phyloP scores from a whole-genome alignment of 2,329 filamentous ascomycete species.

The Talaromyces pinophilus region DNA sequence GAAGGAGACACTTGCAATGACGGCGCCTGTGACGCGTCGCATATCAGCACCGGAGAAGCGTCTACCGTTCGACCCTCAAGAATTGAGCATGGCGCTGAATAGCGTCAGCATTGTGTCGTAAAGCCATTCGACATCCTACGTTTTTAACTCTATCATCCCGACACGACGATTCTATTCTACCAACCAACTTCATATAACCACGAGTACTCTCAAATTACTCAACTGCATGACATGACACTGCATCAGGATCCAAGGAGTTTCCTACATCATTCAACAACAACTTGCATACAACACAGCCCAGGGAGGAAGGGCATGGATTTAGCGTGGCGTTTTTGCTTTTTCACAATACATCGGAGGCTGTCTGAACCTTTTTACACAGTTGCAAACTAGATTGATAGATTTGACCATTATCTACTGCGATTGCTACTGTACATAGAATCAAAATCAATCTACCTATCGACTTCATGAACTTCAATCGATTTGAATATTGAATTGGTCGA shows the following conservation, averaged over 20 bases:
- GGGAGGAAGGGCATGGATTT: slow-evolving; percentile 1
- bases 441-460: neutral
- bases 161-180: neutral
- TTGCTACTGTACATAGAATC: neutral
- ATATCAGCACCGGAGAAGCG: slow-evolving; percentile 31
- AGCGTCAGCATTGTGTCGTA: slow-evolving; percentile 38
- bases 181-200: neutral
- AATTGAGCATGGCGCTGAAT: slow-evolving; percentile 41
- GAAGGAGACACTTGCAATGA: slow-evolving; percentile 38
- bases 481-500: neutral
- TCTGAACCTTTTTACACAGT: slow-evolving; percentile 6
- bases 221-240: slow-evolving; percentile 10
- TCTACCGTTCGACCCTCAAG: slow-evolving; percentile 38
- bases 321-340: slow-evolving; percentile 8
- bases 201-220: neutral
- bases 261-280: neutral
- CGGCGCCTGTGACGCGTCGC: slow-evolving; percentile 34
- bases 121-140: neutral
- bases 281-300: neutral
- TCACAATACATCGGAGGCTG: neutral
- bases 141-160: neutral
- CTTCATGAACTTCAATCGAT: too few species aligned
- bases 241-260: slow-evolving; percentile 8
- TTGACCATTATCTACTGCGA: neutral
- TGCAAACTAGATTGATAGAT: slow-evolving; percentile 11